Evolutionary conservation across 1,284 basidiomycete genomes (phyloP), one percentile per base, ranked within the genome.

Genomic region (Sutorius eximius): DNA sequence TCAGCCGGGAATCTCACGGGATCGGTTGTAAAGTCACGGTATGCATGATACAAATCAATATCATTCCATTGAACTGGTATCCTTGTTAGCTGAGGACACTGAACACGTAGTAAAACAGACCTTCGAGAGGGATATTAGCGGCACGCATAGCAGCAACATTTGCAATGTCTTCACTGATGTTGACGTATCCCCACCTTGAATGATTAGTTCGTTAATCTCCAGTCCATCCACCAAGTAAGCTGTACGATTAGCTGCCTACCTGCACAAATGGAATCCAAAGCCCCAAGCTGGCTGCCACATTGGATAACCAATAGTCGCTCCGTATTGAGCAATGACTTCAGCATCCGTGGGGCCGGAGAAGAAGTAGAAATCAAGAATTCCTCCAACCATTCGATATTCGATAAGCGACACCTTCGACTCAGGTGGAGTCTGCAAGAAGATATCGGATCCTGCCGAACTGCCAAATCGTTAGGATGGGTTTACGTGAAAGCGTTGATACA

Each of bases 181-280:
- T 74, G 27, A 67, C 61, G 60, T 83, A 85, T 18, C 83, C 82
- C 81, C 82, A 85, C 59, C 83, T 82, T 29, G 15, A 0, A 51
- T 27, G 30, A 12, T 1, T 1, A 45, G 3, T 18, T 27, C 15
- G 10, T 54, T 37, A 58, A 10, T 20, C 30, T 24, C 33, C 2
- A 16, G 7, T 20, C 18, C 24, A 9, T 8, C 16, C 16, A 41
- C n/a, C 8, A 18, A 30, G 24, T 27, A 27, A 22, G 6, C 12
- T 20, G 15, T 7, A 7, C 9, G 16, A 33, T 18, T n/a, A 37
- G 3, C 29, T 41, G 30, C 68, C 24, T 57, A 86, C 75, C 84
- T 74, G 72, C 86, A 88, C 27, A 87, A 74, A 54, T 89, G 87
- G 71, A 87, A 86, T 6, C 87, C 87, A 59, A 88, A 85, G 5